Base-by-base conservation (phyloP, 140 eudicot genomes). In the Flaveria floridana region DNA sequence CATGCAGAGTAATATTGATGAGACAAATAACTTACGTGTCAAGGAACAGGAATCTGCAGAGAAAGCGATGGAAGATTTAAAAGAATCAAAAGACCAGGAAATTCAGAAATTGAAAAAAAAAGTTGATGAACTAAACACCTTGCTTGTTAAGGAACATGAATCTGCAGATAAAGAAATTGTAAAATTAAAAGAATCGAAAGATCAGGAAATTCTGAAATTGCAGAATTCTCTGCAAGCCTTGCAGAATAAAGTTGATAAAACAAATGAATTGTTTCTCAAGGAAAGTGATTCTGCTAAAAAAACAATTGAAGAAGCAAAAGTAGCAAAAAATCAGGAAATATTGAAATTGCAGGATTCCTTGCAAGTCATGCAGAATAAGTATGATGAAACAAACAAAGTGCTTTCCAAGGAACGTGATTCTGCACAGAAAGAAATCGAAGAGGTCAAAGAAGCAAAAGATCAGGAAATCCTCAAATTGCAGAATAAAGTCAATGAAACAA, bases 281-380 rank as follows among this genome's bases (percentile, higher is more conserved):
- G 96, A 92, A 81, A 83, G 87, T 46, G 94, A 83, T 72, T 76
- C 80, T 81, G 83, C 92, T 50, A 85, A 86, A 80, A 89, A 85
- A 81, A 96, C 92, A 69, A 80, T 89, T 16, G 91, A 85, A 80
- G 98, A 88, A 78, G 96, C 92, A 46, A 71, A 86, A 84, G 88
- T 81, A 78, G 84, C 84, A 47, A 91, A 91, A 79, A 86, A 74
- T 52, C 87, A 86, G 72, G 97, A 91, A 76, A 82, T 91, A 68
- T 15, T 68, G 51, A 85, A 85, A 81, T 79, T 91, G 72, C 86
- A 85, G 72, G 76, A 85, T 15, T 83, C 95, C 19, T 39, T 91
- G 78, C 84, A 91, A 77, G 84, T 51, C 26, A 69, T 86, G 86
- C 90, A 85, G 75, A 80, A 63, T 41, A 88, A 86, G 82, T 51